These are phyloP conservation scores for Candida loeiensis DNA, from an alignment of 805 yeast species.

Conservation along the genomic window DNA sequence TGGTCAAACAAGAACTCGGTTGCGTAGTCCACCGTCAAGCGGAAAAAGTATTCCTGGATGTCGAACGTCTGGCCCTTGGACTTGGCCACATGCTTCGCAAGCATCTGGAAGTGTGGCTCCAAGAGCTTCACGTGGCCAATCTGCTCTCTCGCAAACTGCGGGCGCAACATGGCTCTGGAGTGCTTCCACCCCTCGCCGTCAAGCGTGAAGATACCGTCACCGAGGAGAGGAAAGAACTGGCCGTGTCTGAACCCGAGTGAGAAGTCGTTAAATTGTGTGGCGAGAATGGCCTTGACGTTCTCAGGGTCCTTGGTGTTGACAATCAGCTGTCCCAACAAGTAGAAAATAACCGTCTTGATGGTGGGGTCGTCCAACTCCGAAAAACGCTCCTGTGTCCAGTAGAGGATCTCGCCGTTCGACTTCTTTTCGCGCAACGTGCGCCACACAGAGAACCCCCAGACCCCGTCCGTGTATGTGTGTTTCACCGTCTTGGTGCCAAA, in stretches of 20 bases:
- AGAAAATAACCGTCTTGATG: constrained; percentile 4
- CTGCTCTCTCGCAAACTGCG: constrained; percentile 43
- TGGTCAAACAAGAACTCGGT: constrained; percentile 43
- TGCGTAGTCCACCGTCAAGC: constrained; percentile 39
- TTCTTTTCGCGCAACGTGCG: constrained; percentile 5
- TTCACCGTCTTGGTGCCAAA: constrained; percentile 4
- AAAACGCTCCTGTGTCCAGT: constrained; percentile 2
- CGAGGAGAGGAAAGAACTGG: constrained; percentile 36
- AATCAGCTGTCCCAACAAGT: constrained; percentile 17
- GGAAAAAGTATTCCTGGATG: constrained; percentile 37
- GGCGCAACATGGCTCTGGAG: constrained; percentile 42
- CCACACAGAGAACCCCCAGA: constrained; percentile 2
- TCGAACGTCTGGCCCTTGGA: constrained; percentile 29
- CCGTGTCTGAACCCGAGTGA: constrained; percentile 37
- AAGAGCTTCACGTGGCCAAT: constrained; percentile 37
- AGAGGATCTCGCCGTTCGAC: constrained; percentile 2
- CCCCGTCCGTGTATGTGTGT: not conserved
- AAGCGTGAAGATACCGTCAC: constrained; percentile 43
- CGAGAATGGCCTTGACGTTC: constrained; percentile 40
- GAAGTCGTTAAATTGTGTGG: constrained; percentile 41
- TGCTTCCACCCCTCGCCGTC: constrained; percentile 44
- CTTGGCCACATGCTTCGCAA: constrained; percentile 28
- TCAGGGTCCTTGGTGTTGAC: constrained; percentile 37
- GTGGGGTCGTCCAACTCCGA: not conserved
- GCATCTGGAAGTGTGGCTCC: constrained; percentile 39